Evolutionary conservation across 192 early-diverging fungal species (phyloP), one percentile per base, ranked within the genome.

Genomic region (Podila minutissima): DNA sequence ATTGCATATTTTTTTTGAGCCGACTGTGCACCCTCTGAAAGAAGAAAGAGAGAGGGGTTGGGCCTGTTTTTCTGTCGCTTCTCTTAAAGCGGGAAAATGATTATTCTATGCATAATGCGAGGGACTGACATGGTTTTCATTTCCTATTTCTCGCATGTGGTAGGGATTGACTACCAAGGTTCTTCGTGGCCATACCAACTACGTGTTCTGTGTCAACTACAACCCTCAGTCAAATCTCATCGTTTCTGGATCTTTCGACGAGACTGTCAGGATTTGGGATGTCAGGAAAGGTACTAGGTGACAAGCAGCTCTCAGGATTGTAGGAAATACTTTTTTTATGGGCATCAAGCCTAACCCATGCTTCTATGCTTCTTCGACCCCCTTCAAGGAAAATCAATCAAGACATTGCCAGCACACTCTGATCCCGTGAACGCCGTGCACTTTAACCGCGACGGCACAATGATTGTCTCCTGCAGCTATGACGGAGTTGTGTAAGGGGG

Each of bases 121-220:
- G 53, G 50, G 53, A 7, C 53, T 55, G n/a, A 62, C 13, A n/a
- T 29, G 32, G 11, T n/a, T 35, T 49, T 49, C 35, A 22, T 71
- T 55, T 35, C 12, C 5, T 50, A 62, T 32, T 59, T 57, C n/a
- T 55, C 8, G 38, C 20, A 28, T 10, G 10, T 32, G 20, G 20
- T 64, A 94, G 87, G 84, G 93, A 20, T 86, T 88, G 35, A 88
- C 94, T 11, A 86, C 93, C 5, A 92, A 93, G 69, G 86, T 93
- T 2, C 82, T 99, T 59, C 90, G 89, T 51, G 98, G 98, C 9
- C 98, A 99, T 82, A 93, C 95, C 5, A 94, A 98, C 85, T 98
- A 95, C 74, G 98, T 99, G 26, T 99, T 98, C 79, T 97, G 96
- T 75, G 97, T 98, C 22, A 96, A 97, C 85, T 99, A 95, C 75